These are phyloP conservation scores for Brassica incana DNA, from an alignment of 345 rosid species.

Conservation along the genomic window DNA sequence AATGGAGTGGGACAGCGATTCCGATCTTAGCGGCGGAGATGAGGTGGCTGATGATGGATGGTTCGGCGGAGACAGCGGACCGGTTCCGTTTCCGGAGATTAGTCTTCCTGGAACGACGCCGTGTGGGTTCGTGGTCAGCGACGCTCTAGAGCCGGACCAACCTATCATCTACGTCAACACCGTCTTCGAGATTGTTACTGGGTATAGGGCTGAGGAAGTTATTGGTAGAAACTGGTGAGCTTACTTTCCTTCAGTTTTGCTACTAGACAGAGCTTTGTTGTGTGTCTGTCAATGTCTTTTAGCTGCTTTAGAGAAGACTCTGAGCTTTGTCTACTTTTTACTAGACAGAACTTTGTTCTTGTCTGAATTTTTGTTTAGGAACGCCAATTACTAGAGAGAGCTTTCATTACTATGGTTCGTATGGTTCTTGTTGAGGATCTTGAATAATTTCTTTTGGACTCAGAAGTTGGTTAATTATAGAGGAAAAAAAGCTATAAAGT, in stretches of 20 bases:
- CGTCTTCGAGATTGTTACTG: constrained; percentile 85
- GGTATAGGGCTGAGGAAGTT: constrained; percentile 93
- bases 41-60: not conserved
- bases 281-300: not conserved
- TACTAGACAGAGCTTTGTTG: not conserved
- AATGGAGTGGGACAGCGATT: constrained; percentile 99
- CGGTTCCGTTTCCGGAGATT: constrained; percentile 71
- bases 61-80: constrained; percentile 31
- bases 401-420: not conserved
- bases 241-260: not conserved
- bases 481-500: not conserved
- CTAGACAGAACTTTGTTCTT: not conserved
- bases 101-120: constrained; percentile 70
- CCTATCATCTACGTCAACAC: constrained; percentile 89
- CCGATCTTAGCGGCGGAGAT: constrained; percentile 55
- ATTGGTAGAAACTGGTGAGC: constrained; percentile 91
- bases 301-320: not conserved
- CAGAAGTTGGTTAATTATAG: not conserved
- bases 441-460: not conserved
- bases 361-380: not conserved
- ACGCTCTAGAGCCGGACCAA: constrained; percentile 85
- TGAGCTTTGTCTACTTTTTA: not conserved
- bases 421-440: not conserved
- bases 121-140: constrained; percentile 87
- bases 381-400: not conserved